A percentile compares a stretch with the other conserved stretches of the same genome.
These are phyloP conservation scores for Diplosphaera chodatii DNA, from an alignment of 139 green algal species.

Conservation along the genomic window DNA sequence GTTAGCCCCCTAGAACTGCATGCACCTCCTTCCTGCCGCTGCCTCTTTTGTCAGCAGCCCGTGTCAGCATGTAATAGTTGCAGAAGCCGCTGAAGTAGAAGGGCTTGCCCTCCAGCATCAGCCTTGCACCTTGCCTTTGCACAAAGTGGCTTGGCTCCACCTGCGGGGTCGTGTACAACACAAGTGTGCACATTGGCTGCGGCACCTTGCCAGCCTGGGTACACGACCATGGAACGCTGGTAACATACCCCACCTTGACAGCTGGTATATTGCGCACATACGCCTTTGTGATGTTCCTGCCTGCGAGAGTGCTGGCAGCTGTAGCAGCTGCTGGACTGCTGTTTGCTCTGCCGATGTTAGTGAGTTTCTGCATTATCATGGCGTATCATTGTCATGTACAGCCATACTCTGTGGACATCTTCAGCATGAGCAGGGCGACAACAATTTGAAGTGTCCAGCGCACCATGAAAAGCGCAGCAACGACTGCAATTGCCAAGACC, in stretches of 20 bases:
- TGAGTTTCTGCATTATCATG: not conserved
- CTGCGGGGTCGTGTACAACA: too few relatives aligned
- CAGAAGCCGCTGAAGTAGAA: conserved; percentile 18
- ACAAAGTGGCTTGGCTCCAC: conserved; percentile 5
- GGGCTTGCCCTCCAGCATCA: conserved; percentile 8
- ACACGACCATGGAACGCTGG: too few relatives aligned
- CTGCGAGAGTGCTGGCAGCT: not conserved
- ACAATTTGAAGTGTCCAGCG: not conserved
- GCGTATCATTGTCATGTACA: too few relatives aligned
- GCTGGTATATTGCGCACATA: not conserved
- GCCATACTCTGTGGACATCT: too few relatives aligned
- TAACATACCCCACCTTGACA: not conserved
- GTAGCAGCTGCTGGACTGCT: not conserved
- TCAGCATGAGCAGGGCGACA: too few relatives aligned
- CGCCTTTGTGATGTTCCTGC: not conserved
- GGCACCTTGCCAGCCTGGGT: too few relatives aligned
- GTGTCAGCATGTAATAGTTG: conserved; percentile 14
- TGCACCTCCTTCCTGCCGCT: not conserved
- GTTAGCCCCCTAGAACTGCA: too few relatives aligned
- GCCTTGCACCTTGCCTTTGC: conserved; percentile 3
- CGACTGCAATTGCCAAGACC: not conserved
- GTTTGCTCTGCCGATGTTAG: not conserved
- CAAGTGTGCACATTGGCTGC: too few relatives aligned
- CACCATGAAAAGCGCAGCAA: not conserved
- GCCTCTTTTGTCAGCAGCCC: not conserved